Evolutionary conservation across 1,284 basidiomycete species (phyloP).

Genomic region (Xerocomus amazonicus): DNA sequence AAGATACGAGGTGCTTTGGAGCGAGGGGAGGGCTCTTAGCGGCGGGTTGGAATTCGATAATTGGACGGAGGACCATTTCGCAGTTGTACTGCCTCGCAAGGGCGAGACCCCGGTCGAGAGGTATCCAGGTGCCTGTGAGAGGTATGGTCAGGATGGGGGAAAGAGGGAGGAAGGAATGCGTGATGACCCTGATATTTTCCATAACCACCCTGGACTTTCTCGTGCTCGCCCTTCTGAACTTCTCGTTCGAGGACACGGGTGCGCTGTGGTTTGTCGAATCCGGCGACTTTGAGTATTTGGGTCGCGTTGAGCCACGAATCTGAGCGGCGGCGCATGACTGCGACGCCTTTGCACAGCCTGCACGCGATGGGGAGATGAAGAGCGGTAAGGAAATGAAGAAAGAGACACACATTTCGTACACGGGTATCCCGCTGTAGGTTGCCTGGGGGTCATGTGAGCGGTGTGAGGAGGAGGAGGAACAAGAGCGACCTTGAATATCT

Average conservation of each 20-base stretch:
- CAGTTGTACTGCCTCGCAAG: conserved; percentile 95
- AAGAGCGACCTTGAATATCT: conserved; percentile 68
- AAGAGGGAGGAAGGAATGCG: neutral
- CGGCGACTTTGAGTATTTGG: conserved; percentile 98
- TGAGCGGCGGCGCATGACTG: conserved; percentile 94
- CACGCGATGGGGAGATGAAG: conserved; percentile 35
- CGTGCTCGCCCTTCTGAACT: conserved; percentile 97
- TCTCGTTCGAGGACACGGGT: conserved; percentile 97
- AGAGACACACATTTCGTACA: conserved; percentile 75
- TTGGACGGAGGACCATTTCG: conserved; percentile 83
- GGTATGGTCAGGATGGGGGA: neutral
- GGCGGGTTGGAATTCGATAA: conserved; percentile 92
- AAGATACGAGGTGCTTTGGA: conserved; percentile 89
- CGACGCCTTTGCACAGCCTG: conserved; percentile 93
- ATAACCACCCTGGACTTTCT: conserved; percentile 99
- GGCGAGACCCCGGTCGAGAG: conserved; percentile 84
- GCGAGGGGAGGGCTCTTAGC: conserved; percentile 93
- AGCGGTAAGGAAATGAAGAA: conserved; percentile 35
- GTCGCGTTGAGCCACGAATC: conserved; percentile 99
- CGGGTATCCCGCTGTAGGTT: conserved; percentile 84
- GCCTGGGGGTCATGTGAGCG: conserved; percentile 47
- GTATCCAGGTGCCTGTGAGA: conserved; percentile 94
- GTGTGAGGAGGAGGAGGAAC: conserved; percentile 1
- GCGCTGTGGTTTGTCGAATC: conserved; percentile 98
- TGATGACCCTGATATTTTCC: conserved; percentile 95